These are phyloP conservation scores for Physcomitrium patens DNA, from an alignment of 225 moss, liverwort and hornwort genomes.

Conservation along the genomic window DNA sequence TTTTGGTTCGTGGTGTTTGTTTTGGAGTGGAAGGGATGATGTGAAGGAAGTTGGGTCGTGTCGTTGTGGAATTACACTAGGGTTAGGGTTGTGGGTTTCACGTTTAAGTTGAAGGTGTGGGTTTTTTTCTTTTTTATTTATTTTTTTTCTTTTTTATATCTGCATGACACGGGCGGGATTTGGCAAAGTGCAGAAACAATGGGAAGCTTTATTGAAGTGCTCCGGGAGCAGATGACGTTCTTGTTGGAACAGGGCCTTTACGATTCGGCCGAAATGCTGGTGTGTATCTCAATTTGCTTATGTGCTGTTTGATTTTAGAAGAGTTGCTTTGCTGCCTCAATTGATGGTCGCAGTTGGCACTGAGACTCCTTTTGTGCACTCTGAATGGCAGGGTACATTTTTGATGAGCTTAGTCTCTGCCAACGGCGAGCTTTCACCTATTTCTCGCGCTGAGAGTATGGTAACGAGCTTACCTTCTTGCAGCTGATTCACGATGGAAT, in stretches of 20 bases:
- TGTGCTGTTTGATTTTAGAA: neutral
- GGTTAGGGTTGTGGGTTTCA: slow-evolving; percentile 14
- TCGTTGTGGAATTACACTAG: neutral
- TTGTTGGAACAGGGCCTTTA: slow-evolving; percentile 85
- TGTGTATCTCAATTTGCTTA: slow-evolving; percentile 16
- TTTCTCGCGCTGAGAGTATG: slow-evolving; percentile 72
- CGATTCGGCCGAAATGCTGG: slow-evolving; percentile 91
- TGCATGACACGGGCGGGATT: slow-evolving; percentile 1
- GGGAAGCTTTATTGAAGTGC: slow-evolving; percentile 68
- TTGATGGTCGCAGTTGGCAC: neutral
- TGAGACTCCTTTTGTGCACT: slow-evolving; percentile 5
- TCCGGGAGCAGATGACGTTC: slow-evolving; percentile 84
- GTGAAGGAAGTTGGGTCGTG: too few species aligned
- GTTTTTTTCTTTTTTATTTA: too few species aligned
- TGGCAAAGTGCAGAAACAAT: slow-evolving; percentile 32
- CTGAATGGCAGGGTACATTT: slow-evolving; percentile 69
- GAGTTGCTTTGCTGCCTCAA: neutral
- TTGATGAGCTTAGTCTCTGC: slow-evolving; percentile 73
- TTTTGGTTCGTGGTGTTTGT: neutral
- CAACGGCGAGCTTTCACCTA: slow-evolving; percentile 61
- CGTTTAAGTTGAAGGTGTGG: neutral
- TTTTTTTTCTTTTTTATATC: too few species aligned
- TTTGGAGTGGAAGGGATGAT: slow-evolving; percentile 1
- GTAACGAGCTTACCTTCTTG: slow-evolving; percentile 34
- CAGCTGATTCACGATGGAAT: neutral